Evolutionary conservation across 371 early-diverging fungal species (phyloP), one percentile per base, ranked within the genome.

Genomic region (Mucor indicus): DNA sequence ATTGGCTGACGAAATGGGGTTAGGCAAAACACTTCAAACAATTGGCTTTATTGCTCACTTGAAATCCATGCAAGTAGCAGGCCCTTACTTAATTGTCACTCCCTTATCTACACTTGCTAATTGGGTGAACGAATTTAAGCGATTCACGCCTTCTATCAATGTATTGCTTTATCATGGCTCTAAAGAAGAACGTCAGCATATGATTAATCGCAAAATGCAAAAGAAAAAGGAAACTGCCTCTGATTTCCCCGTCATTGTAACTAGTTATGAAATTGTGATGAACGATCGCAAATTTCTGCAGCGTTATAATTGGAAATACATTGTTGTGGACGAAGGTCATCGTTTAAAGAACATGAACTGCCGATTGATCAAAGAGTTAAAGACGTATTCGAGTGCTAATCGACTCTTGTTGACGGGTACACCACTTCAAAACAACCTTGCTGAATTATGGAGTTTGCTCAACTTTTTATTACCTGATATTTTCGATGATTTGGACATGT

Each of bases 1-100:
- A 57, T 66, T 99, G 33, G 99, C 98, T 12, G 98, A 99, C 69
- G 97, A 98, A 60, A 98, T 98, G 98, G 99, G 97, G 38, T 77
- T 99, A 20, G 95, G 93, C 50, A 94, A 95, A 87, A 98, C 99
- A 0, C 69, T 99, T 30, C 99, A 99, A 77, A 92, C 95, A 0
- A 98, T 98, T 44, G 79, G 93, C 10, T 93, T 98, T 54, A 72
- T 98, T 25, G 87, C 90, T 22, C 89, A 85, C 68, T 73, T 93
- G 48, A 80, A 84, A 40, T 90, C 90, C 43, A 81, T 84, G 62
- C 74, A 84, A 48, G 89, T 93, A n/a, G 80, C 86, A 71, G 97
- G 96, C 2, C 98, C 98, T 2, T 95, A 90, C 59, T 69, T 99
- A n/a, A 82, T 99, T 23, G 91, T 98, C 1, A 89, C 94, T 1